A percentile compares a stretch with the other conserved stretches of the same genome.
Evolutionary conservation across 257 asterid species (phyloP).

Genomic region (Solanum dulcamara): DNA sequence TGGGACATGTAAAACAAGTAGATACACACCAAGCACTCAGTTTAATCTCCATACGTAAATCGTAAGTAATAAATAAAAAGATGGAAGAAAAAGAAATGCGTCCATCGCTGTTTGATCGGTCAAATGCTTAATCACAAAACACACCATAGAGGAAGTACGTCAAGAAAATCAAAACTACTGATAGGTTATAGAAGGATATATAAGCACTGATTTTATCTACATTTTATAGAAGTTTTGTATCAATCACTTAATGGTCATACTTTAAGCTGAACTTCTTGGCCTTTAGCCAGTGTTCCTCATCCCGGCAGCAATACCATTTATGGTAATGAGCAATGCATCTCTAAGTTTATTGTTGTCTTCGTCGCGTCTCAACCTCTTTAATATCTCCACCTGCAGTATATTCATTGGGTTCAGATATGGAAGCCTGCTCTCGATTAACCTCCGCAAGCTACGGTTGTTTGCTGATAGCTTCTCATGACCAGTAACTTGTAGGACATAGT

Average conservation of each 20-base stretch:
- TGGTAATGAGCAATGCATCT: conserved; percentile 78
- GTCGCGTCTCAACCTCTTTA: conserved; percentile 70
- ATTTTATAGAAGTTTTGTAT: neutral
- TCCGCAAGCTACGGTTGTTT: conserved; percentile 55
- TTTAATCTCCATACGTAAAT: neutral
- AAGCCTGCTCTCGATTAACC: conserved; percentile 87
- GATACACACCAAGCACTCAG: neutral
- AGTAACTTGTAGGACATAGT: conserved; percentile 52
- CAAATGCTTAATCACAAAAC: neutral
- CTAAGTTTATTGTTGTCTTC: conserved; percentile 63
- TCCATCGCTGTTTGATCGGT: neutral
- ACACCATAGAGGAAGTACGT: neutral
- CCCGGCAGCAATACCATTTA: conserved; percentile 97
- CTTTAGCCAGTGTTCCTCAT: conserved; percentile 88
- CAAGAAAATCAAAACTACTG: neutral
- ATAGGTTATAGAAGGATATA: neutral
- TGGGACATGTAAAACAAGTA: neutral
- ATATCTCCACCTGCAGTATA: conserved; percentile 89
- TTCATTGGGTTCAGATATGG: conserved; percentile 88
- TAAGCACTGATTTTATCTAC: neutral
- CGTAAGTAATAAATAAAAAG: neutral
- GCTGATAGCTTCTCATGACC: conserved; percentile 75
- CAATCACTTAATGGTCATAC: neutral
- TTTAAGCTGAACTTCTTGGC: neutral
- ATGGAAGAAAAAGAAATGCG: neutral